Percentiles rank a stretch among this genome's conserved stretches.
phyloP scores from a whole-genome alignment of 2,329 filamentous ascomycete species.

The Fusarium xylarioides region DNA sequence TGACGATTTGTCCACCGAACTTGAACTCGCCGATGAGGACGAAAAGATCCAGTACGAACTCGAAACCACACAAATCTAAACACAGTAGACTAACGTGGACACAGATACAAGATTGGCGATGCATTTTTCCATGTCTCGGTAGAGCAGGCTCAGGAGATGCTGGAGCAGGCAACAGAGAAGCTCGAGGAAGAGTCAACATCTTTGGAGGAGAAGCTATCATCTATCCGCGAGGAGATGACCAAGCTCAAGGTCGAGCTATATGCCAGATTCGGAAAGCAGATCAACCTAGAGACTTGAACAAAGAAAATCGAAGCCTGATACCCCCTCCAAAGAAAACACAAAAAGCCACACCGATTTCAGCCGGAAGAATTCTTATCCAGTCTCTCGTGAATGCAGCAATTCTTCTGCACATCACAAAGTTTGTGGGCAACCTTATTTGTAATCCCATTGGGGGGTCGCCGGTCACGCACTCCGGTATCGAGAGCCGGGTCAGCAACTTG shows the following conservation, averaged over 20 bases:
- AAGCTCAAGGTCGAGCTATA: conserved; percentile 92
- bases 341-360: conserved; percentile 8
- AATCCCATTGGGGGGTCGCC: conserved; percentile 19
- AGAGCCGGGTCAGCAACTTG: conserved; percentile 16
- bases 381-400: conserved; percentile 16
- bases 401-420: conserved; percentile 14
- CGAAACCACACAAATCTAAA: neutral
- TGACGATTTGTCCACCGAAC: conserved; percentile 88
- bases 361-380: conserved; percentile 38
- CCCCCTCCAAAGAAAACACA: conserved; percentile 14
- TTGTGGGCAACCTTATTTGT: conserved; percentile 26
- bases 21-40: conserved; percentile 95
- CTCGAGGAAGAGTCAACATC: conserved; percentile 80
- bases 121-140: conserved; percentile 90
- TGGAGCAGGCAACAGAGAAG: conserved; percentile 73
- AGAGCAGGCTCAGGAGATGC: conserved; percentile 85
- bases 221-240: conserved; percentile 85
- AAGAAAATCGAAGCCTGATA: conserved; percentile 32
- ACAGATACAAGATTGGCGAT: conserved; percentile 95
- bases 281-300: conserved; percentile 88
- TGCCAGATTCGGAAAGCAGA: conserved; percentile 93
- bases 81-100: conserved; percentile 9
- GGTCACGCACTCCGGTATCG: conserved; percentile 27
- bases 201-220: conserved; percentile 79
- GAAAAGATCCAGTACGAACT: conserved; percentile 84